Base-by-base conservation (phyloP, 306 rosid species). In the Trifolium dubium region DNA sequence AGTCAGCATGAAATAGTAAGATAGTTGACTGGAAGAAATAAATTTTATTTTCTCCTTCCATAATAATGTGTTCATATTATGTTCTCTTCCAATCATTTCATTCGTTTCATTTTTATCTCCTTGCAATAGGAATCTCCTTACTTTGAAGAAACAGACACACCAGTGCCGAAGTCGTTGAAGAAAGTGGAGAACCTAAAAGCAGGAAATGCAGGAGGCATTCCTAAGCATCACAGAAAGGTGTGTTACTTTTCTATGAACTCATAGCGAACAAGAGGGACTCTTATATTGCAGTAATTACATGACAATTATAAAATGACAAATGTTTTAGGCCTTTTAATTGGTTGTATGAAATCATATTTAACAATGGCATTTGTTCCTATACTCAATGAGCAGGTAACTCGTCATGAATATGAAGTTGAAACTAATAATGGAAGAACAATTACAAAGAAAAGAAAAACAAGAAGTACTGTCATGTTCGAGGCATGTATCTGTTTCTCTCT, bases 391-490 rank as follows among this genome's bases (percentile, higher is more conserved):
- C 86, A 94, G 99, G 97, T 92, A 68, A 94, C 97, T 79, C 95
- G 81, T 77, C 96, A 58, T 61, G 99, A 94, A 82, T 94, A 94
- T 81, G 95, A 92, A 85, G 96, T 89, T 62, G 97, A 94, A 85
- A 94, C 99, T 82, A 82, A 89, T 65, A 92, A 94, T 83, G 99
- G 99, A 79, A 86, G 95, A 86, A 88, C 93, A 70, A 82, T 88
- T 79, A 90, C 95, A 58, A 94, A 89, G 79, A 86, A 95, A 86
- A 87, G 89, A 80, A 93, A 82, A 88, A 89, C 98, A 79, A 89
- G 87, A 85, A 89, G 97, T 81, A 94, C 97, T 61, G 97, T 94
- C 72, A 80, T 94, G 92, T 92, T 89, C 78, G 95, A 92, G 93
- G 99, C 85, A 83, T 71, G 88, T 64, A 67, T 69, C 72, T 70